Base-by-base conservation (phyloP, 805 yeast species). In the Metschnikowia santaceciliae region DNA sequence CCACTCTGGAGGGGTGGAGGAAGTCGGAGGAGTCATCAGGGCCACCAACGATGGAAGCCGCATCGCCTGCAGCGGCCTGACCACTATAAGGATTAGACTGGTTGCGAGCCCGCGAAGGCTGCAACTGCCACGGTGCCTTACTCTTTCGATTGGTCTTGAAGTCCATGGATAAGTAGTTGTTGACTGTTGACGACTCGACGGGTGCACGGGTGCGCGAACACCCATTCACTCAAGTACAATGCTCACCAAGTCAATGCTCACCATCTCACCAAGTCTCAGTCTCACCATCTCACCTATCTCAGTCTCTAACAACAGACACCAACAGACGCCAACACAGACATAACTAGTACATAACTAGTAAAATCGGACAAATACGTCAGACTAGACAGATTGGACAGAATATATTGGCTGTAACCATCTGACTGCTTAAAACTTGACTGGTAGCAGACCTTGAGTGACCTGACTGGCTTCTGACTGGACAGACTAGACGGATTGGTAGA, bases 111-210 rank as follows among this genome's bases (percentile, higher is more conserved):
- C 41, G 22, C 4, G 49, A 38, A 39, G 42, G 54, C 30, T 47
- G 47, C 45, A 51, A 39, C 56, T 66, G 75, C 77, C 77, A 74
- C 10, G 77, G 76, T 2, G 77, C 77, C 51, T 68, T 63, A 58
- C 76, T 71, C 57, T 73, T 72, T 10, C 77, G 63, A 53, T 71
- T 69, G 11, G 68, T 57, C 26, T 64, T 69, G 49, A 59, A 58
- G 36, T 68, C 70, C 75, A 72, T 70, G 32, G 34, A 40, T 14
- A n/a, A 15, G 36, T 13, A n/a, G 36, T 34, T 15, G 6, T n/a
- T 34, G 15, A 34, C 36, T 26, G 30, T 26, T 26, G 36, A n/a
- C 36, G 10, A 14, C 15, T 34, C 0, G 17, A 15, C 22, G 32
- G 20, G 43, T 33, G 33, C 19, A 42, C 41, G 41, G 43, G 47